Evolutionary conservation across 768 basidiomycete genomes (phyloP).

Genomic region (Lentinula sp.): DNA sequence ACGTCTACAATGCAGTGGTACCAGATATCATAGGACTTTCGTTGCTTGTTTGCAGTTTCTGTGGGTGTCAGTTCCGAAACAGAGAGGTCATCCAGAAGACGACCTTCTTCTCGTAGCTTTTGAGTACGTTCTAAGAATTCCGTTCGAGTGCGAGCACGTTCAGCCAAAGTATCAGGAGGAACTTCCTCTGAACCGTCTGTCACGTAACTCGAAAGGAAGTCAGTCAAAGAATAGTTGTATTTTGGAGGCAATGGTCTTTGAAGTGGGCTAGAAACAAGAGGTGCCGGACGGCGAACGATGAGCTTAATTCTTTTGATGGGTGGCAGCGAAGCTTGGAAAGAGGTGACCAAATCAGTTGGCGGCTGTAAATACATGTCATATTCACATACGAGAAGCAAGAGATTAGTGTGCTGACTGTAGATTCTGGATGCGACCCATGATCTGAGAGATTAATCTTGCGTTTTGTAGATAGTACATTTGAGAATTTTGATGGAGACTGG

Average conservation of each 20-base stretch:
- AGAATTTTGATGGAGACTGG: not conserved
- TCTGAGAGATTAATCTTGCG: not conserved
- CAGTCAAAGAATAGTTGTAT: conserved; percentile 46
- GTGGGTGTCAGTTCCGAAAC: not conserved
- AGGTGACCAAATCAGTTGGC: not conserved
- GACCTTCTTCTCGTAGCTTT: conserved; percentile 39
- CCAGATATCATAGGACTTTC: conserved; percentile 47
- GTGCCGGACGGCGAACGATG: conserved; percentile 60
- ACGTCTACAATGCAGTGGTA: conserved; percentile 49
- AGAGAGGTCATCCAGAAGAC: conserved; percentile 34
- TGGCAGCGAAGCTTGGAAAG: conserved; percentile 16
- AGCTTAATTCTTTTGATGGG: conserved; percentile 60
- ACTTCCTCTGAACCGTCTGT: conserved; percentile 46
- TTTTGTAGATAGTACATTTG: not conserved
- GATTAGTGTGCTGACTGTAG: not conserved
- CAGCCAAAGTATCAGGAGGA: conserved; percentile 28
- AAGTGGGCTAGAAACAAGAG: conserved; percentile 53
- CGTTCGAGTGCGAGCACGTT: conserved; percentile 36
- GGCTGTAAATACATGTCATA: not conserved
- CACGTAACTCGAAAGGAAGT: conserved; percentile 59
- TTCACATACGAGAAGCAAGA: not conserved
- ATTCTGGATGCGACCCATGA: not conserved
- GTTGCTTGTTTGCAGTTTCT: conserved; percentile 11
- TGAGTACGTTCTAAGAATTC: conserved; percentile 36
- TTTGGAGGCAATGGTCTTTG: conserved; percentile 56